A percentile compares a stretch with the other conserved stretches of the same genome.
Evolutionary conservation across 129 eudicot species (phyloP).

Genomic region (Flaveria bidentis): DNA sequence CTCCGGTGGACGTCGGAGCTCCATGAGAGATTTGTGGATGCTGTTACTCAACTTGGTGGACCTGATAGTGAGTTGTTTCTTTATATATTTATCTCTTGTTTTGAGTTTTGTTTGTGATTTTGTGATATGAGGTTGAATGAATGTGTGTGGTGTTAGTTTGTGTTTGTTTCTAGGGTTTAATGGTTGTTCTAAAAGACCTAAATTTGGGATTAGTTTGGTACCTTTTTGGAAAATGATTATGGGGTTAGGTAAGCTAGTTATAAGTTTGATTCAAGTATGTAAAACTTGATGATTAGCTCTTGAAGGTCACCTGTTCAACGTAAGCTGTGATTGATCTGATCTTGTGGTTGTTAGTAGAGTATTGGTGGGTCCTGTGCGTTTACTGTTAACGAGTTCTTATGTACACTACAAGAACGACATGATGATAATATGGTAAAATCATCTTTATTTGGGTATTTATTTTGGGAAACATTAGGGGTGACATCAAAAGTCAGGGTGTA

Average conservation of each 20-base stretch:
- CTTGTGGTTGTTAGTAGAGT: too few species aligned
- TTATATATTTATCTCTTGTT: not conserved
- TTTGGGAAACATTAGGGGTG: not conserved
- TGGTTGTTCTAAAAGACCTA: not conserved
- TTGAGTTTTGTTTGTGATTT: constrained; percentile 4
- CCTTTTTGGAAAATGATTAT: too few species aligned
- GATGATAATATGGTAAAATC: not conserved
- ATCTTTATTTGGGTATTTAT: not conserved
- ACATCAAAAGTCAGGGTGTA: constrained; percentile 15
- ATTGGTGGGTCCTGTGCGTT: too few species aligned
- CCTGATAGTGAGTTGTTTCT: constrained; percentile 61
- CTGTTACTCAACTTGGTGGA: constrained; percentile 92
- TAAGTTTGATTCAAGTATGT: too few species aligned
- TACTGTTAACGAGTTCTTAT: too few species aligned
- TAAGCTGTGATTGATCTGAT: too few species aligned
- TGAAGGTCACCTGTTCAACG: too few species aligned
- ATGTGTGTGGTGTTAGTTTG: not conserved
- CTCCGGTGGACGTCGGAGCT: constrained; percentile 97
- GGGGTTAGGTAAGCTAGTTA: too few species aligned
- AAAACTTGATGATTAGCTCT: too few species aligned
- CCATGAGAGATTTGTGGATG: constrained; percentile 89
- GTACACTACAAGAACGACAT: too few species aligned
- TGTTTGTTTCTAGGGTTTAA: constrained; percentile 16
- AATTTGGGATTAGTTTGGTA: not conserved
- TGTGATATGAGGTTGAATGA: not conserved